Evolutionary conservation across 345 rosid species (phyloP).

Genomic region (Eucalyptus victrix): DNA sequence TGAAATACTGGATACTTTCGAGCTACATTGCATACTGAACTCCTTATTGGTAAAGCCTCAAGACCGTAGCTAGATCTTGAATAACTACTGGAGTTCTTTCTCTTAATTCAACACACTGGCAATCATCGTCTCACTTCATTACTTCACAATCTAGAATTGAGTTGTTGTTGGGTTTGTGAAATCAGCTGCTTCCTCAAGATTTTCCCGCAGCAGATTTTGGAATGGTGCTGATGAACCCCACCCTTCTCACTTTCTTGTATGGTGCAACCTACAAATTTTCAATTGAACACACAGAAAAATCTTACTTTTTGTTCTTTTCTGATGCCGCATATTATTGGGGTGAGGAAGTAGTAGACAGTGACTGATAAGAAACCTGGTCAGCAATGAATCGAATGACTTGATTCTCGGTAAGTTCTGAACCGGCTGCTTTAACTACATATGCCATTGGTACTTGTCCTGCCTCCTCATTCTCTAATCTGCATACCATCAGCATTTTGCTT

Average conservation of each 20-base stretch:
- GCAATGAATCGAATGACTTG: slow-evolving; percentile 49
- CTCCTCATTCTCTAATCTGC: slow-evolving; percentile 50
- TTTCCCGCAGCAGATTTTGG: slow-evolving; percentile 61
- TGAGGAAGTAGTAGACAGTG: background rate
- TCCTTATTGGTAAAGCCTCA: background rate
- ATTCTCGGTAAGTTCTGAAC: slow-evolving; percentile 30
- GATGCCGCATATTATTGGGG: background rate
- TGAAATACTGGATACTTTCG: background rate
- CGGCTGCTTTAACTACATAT: slow-evolving; percentile 36
- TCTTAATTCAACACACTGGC: background rate
- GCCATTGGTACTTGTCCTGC: slow-evolving; percentile 69
- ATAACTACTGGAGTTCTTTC: background rate
- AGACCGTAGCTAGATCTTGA: background rate
- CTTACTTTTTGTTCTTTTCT: background rate
- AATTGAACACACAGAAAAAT: background rate
- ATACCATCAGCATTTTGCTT: background rate
- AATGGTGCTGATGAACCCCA: slow-evolving; percentile 27
- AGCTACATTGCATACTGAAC: background rate
- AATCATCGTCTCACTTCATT: background rate
- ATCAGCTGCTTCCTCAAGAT: slow-evolving; percentile 46
- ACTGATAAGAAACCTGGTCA: slow-evolving; percentile 19
- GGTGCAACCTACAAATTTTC: slow-evolving; percentile 41
- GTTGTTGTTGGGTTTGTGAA: slow-evolving; percentile 14
- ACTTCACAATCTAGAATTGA: slow-evolving; percentile 17
- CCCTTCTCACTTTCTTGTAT: slow-evolving; percentile 56